A percentile compares a stretch with the other conserved stretches of the same genome.
phyloP scores from a whole-genome alignment of 1,284 basidiomycete genomes.

The Puccinia novopanici region DNA sequence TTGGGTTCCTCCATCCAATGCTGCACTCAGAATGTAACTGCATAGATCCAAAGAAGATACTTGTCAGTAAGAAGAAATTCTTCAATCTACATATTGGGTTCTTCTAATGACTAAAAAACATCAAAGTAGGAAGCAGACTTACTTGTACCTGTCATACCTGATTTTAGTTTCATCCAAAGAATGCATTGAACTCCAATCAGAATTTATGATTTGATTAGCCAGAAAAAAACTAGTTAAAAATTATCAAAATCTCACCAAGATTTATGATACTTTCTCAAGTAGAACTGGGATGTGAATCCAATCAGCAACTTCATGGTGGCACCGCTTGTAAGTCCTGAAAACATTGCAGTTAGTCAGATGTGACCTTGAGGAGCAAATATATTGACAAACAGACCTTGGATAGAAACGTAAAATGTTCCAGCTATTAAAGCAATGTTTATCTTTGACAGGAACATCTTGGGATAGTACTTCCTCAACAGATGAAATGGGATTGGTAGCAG shows the following conservation, averaged over 20 bases:
- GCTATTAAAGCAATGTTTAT: conserved; percentile 44
- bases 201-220: neutral
- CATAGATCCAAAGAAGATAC: neutral
- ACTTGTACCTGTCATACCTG: conserved; percentile 50
- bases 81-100: neutral
- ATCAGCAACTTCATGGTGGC: conserved; percentile 36
- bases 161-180: neutral
- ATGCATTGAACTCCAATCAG: neutral
- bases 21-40: conserved; percentile 49
- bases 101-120: neutral
- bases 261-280: conserved; percentile 40
- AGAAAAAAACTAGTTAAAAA: neutral
- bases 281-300: conserved; percentile 46
- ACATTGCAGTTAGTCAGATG: neutral
- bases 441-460: conserved; percentile 21
- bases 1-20: conserved; percentile 50
- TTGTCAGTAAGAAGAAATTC: neutral
- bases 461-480: conserved; percentile 33
- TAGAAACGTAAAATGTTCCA: conserved; percentile 44
- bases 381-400: conserved; percentile 26
- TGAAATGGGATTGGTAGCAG: conserved; percentile 39
- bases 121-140: conserved; percentile 1
- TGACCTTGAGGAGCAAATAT: neutral
- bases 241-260: conserved; percentile 28
- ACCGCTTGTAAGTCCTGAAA: conserved; percentile 47